phyloP scores from a whole-genome alignment of 202 grass and related monocot genomes.

The Zizania palustris region DNA sequence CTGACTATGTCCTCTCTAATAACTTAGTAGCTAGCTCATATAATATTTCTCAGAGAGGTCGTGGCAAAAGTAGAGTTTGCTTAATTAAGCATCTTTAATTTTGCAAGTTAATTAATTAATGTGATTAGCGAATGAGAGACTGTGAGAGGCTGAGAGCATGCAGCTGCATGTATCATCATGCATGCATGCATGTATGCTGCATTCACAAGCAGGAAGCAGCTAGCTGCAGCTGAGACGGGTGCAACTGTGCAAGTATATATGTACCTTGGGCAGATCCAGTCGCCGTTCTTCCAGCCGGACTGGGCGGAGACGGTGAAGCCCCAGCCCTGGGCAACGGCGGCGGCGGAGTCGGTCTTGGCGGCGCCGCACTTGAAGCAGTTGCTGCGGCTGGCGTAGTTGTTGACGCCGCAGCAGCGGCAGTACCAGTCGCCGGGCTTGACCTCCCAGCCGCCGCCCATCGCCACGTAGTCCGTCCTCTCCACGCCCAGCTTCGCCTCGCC shows the following conservation, averaged over 20 bases:
- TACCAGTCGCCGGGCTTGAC: slow-evolving; percentile 98
- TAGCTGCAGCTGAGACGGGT: background rate
- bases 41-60: background rate
- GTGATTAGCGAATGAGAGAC: background rate
- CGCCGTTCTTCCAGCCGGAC: slow-evolving; percentile 74
- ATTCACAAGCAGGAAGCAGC: slow-evolving; percentile 6
- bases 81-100: background rate
- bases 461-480: slow-evolving; percentile 56
- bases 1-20: background rate
- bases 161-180: slow-evolving; percentile 48
- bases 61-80: slow-evolving; percentile 1
- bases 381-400: slow-evolving; percentile 83
- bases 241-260: too few relatives aligned
- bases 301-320: slow-evolving; percentile 53
- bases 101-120: background rate
- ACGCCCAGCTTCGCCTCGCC: slow-evolving; percentile 72
- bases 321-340: slow-evolving; percentile 75
- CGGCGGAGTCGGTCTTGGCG: slow-evolving; percentile 65
- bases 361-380: slow-evolving; percentile 90
- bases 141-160: background rate
- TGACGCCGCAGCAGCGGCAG: slow-evolving; percentile 72
- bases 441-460: slow-evolving; percentile 66
- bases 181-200: slow-evolving; percentile 33
- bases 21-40: background rate
- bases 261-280: slow-evolving; percentile 93